Percentiles rank a stretch among this genome's conserved stretches.
Conservation (phyloP, 2,329 filamentous ascomycete genomes). For the Neofusicoccum ribis region DNA sequence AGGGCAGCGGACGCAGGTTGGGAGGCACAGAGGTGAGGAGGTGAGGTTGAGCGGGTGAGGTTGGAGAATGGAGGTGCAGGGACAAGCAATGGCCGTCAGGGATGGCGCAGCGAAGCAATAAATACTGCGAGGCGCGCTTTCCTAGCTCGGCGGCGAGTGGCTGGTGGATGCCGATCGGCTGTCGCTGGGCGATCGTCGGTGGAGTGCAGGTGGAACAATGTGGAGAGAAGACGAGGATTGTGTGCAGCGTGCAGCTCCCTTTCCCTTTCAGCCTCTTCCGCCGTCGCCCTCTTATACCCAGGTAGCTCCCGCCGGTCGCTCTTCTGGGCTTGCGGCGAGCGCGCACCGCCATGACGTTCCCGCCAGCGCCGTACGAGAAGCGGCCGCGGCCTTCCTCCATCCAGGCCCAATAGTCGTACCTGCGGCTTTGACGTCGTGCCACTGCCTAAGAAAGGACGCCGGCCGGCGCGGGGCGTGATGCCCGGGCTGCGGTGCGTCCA, state of each 20-base stretch:
- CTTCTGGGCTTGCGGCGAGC: background rate
- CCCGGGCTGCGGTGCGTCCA: background rate
- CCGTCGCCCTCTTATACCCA: background rate
- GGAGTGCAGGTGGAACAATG: slow-evolving; percentile 14
- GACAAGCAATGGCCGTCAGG: background rate
- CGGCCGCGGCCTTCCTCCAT: background rate
- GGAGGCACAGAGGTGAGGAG: background rate
- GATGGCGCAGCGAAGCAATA: slow-evolving; percentile 2
- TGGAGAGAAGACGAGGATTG: background rate
- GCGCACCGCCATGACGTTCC: background rate
- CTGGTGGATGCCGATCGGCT: slow-evolving; percentile 17
- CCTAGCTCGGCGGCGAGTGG: slow-evolving; percentile 6
- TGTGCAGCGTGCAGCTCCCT: background rate
- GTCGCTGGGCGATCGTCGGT: slow-evolving; percentile 16
- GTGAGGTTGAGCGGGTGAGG: background rate
- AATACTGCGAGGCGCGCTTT: slow-evolving; percentile 3
- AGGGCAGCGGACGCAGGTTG: background rate
- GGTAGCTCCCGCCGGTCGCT: background rate
- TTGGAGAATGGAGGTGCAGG: background rate
- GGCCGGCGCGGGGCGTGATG: background rate
- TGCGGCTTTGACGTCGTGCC: slow-evolving; percentile 8
- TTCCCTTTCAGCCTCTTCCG: background rate
- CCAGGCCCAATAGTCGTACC: background rate
- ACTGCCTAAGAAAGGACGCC: background rate
- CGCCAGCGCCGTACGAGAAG: background rate